Percentiles rank a stretch among this genome's conserved stretches.
phyloP scores from a whole-genome alignment of 148 eudicot species.

The Chenopodium berlandieri region DNA sequence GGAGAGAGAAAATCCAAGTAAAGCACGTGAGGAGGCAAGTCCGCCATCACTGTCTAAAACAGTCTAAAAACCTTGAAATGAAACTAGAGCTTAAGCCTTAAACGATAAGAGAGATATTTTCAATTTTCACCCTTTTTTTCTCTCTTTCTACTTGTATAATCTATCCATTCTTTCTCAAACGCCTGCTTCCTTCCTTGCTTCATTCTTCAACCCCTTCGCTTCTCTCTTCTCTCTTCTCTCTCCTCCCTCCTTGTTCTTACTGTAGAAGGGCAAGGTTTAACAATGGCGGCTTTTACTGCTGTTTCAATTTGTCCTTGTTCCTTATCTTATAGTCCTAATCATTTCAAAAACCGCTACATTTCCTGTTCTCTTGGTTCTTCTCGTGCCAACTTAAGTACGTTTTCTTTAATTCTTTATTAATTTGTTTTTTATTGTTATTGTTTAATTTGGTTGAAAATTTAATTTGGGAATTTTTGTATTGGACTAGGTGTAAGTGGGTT shows the following conservation, averaged over 20 bases:
- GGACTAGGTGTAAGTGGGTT: conserved; percentile 4
- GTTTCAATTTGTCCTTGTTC: conserved; percentile 50
- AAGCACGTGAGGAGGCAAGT: no score
- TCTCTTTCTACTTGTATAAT: neutral
- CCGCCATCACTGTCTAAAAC: no score
- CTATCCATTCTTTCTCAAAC: neutral
- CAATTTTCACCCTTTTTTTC: conserved; percentile 4
- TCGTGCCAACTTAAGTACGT: conserved; percentile 35
- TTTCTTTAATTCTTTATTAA: neutral
- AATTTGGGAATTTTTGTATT: neutral
- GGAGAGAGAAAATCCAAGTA: no score
- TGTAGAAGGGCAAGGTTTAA: neutral
- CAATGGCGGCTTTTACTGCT: conserved; percentile 64
- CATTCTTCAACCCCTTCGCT: neutral
- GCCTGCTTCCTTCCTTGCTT: neutral
- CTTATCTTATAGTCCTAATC: conserved; percentile 44
- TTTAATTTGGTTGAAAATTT: neutral
- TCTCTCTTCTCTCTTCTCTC: neutral
- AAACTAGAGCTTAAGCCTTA: neutral
- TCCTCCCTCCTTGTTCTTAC: neutral
- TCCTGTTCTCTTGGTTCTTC: conserved; percentile 45
- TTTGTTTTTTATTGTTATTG: neutral
- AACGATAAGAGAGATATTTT: conserved; percentile 44
- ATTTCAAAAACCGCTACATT: conserved; percentile 31
- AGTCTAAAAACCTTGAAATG: no score